These are phyloP conservation scores for Pseudisothecium myosuroides DNA, from an alignment of 225 moss, liverwort and hornwort species.

Conservation along the genomic window DNA sequence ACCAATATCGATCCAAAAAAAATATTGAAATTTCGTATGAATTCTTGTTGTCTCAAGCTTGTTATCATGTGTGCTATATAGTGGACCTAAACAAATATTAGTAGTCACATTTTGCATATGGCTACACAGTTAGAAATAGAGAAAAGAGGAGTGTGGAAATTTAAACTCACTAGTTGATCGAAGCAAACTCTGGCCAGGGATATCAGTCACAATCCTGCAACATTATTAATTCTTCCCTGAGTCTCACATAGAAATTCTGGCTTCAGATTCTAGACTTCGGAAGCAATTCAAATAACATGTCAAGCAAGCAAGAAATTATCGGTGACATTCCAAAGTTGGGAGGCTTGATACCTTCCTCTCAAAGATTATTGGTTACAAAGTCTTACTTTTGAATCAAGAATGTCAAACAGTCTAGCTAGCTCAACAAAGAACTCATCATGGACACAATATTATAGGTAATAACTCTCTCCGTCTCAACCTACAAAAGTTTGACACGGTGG, in stretches of 20 bases:
- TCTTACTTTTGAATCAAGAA: background rate
- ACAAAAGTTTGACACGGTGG: background rate
- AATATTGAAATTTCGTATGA: too few relatives aligned
- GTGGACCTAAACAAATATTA: background rate
- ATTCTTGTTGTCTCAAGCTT: background rate
- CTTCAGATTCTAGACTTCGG: background rate
- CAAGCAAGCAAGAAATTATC: background rate
- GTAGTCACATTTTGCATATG: background rate
- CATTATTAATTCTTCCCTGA: background rate
- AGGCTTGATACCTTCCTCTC: background rate
- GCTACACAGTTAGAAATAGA: background rate
- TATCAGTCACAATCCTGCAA: conserved; percentile 91
- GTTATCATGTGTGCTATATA: background rate
- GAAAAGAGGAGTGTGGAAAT: background rate
- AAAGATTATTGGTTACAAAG: background rate
- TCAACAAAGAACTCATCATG: background rate
- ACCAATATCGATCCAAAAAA: background rate
- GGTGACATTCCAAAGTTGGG: background rate
- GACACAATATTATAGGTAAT: background rate
- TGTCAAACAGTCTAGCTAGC: background rate
- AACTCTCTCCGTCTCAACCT: background rate
- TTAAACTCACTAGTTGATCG: conserved; percentile 22
- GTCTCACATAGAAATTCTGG: background rate
- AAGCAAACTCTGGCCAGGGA: conserved; percentile 33
- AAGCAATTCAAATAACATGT: background rate